These are phyloP conservation scores for Ceratobasidium sp. DNA, from an alignment of 1,284 basidiomycete genomes.

Conservation along the genomic window DNA sequence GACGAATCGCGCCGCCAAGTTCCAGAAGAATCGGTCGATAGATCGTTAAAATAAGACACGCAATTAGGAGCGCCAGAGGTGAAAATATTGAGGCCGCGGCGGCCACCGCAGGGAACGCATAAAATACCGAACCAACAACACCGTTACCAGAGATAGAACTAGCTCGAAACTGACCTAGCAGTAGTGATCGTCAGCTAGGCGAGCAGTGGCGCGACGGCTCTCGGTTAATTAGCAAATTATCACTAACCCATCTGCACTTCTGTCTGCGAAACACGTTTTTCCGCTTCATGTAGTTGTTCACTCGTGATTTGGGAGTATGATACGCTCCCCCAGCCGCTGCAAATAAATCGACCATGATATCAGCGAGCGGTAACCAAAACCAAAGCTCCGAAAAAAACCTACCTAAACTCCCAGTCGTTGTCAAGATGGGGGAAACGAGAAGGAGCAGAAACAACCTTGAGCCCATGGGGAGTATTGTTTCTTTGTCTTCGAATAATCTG, in stretches of 20 bases:
- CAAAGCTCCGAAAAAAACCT: background rate
- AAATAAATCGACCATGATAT: background rate
- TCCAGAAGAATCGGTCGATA: slow-evolving; percentile 79
- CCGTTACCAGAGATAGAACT: slow-evolving; percentile 74
- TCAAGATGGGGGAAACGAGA: slow-evolving; percentile 72
- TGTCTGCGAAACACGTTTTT: slow-evolving; percentile 53
- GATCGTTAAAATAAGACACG: slow-evolving; percentile 67
- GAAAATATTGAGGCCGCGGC: slow-evolving; percentile 69
- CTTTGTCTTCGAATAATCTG: slow-evolving; percentile 67
- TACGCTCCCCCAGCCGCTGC: slow-evolving; percentile 65
- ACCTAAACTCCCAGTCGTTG: slow-evolving; percentile 70
- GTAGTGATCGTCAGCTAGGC: background rate
- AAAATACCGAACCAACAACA: slow-evolving; percentile 74
- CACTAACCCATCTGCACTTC: slow-evolving; percentile 52
- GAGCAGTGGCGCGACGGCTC: background rate
- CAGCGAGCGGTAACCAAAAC: background rate
- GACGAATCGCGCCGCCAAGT: slow-evolving; percentile 69
- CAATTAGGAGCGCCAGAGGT: slow-evolving; percentile 70
- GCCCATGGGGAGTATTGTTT: slow-evolving; percentile 58
- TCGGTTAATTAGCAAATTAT: background rate
- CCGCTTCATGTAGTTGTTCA: slow-evolving; percentile 51
- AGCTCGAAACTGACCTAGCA: slow-evolving; percentile 65
- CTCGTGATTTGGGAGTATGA: slow-evolving; percentile 58
- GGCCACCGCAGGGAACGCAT: slow-evolving; percentile 72
- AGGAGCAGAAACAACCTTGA: slow-evolving; percentile 61